Base-by-base conservation (phyloP, 306 rosid genomes). In the Comarum palustre region DNA sequence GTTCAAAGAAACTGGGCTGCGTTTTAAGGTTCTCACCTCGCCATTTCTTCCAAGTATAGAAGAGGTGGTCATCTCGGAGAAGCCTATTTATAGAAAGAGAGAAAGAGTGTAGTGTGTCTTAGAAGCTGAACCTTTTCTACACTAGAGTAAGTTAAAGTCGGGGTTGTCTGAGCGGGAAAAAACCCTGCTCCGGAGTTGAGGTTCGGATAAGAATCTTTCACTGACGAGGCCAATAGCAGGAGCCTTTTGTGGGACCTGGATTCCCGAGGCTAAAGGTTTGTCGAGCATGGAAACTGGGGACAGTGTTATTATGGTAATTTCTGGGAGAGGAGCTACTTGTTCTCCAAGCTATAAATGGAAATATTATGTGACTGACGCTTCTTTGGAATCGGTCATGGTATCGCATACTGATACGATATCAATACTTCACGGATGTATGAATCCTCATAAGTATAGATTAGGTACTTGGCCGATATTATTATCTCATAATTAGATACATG, bases 81-180 rank as follows among this genome's bases (percentile, higher is more conserved):
- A 19, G 61, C 78, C 71, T 61, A 34, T 57, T 16, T 22, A 66
- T 11, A 11, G 11, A 14, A 62, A 27, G 16, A 27, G 16, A 57
- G 55, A 27, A 5, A 42, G 31, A 43, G 42, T 1, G 62, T 46
- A 31, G 42, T 12, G 69, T 10, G 60, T 31, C 61, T 31, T n/a
- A 24, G 63, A 77, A 55, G 76, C 74, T 68, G 31, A 43, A 3
- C 5, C 54, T 31, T 27, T 76, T 69, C 84, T 74, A 63, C 75
- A 77, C 73, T 43, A 38, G 73, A 67, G 14, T 65, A 74, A 82
- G 85, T 48, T 61, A 64, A 75, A 67, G 45, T 13, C n/a, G 38
- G 27, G 15, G 64, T 5, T 47, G 52, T 51, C 58, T n/a, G 89
- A 83, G 98, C 92, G 98, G 98, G 94, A 92, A 92, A 32, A 61